Percentiles rank a stretch among this genome's conserved stretches.
These are phyloP conservation scores for Botrytis sinoallii DNA, from an alignment of 2,329 filamentous ascomycete species.

Conservation along the genomic window DNA sequence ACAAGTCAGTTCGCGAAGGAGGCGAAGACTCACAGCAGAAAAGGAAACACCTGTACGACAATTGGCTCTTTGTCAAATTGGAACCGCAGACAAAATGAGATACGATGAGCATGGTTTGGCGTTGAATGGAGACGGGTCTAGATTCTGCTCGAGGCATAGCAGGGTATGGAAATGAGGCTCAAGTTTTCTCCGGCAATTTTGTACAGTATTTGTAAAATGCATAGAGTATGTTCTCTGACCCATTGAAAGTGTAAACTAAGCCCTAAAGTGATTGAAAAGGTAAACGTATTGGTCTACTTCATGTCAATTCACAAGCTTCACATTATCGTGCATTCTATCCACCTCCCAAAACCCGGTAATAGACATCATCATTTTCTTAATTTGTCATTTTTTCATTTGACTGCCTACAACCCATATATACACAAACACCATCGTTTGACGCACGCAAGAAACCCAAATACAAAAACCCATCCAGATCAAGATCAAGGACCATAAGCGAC, in stretches of 20 bases:
- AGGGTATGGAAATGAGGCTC: conserved; percentile 10
- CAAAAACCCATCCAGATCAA: conserved; percentile 29
- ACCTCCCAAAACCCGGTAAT: not conserved
- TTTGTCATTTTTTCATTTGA: conserved; percentile 32
- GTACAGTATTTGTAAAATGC: conserved; percentile 24
- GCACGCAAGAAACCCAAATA: conserved; percentile 28
- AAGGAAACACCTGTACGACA: not conserved
- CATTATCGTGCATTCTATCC: not conserved
- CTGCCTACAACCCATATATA: conserved; percentile 38
- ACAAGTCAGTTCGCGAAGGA: not conserved
- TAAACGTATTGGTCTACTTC: not conserved
- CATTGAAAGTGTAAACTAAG: not conserved
- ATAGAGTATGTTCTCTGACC: conserved; percentile 20
- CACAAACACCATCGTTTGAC: conserved; percentile 34
- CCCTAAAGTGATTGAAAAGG: too few relatives aligned
- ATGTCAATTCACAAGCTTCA: not conserved
- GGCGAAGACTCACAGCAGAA: not conserved
- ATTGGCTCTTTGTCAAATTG: not conserved
- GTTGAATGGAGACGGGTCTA: conserved; percentile 31
- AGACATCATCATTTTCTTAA: not conserved
- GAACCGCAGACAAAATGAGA: not conserved
- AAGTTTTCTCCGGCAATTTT: conserved; percentile 8
- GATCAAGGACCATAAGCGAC: conserved; percentile 36
- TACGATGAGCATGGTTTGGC: conserved; percentile 32
- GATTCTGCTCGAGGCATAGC: conserved; percentile 19